Base-by-base conservation (phyloP, 495 filamentous ascomycete species). In the Darksidea phi region DNA sequence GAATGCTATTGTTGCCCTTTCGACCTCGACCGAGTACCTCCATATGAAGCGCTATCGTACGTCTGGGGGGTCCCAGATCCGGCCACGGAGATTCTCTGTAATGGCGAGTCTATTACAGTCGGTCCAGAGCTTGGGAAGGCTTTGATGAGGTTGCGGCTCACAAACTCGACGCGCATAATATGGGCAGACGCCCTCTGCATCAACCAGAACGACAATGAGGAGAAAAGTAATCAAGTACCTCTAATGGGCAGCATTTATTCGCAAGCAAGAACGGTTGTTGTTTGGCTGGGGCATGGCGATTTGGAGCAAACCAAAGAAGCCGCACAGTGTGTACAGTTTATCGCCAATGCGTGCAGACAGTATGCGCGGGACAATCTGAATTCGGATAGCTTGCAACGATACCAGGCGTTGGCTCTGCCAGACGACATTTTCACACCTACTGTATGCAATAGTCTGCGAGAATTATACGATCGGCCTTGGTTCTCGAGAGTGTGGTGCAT, bases 101-200 rank as follows among this genome's bases (percentile, higher is more conserved):
- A 54, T 43, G 52, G 52, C 18, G 12, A n/a, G 15, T 34, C 34
- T 17, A 20, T 42, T 17, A 21, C 13, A 21, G 37, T 61, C 1
- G 54, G 49, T 10, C 23, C 5, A n/a, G 41, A 53, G 21, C 57
- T 61, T 7, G 18, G 13, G 18, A 20, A 25, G 7, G 57, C 57
- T 17, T 48, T 61, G 8, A n/a, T 15, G 36, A 47, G 24, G 3
- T 15, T 61, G 21, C 57, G 57, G 15, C 21, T 36, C 43, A 1
- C 20, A 18, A 26, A 18, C 2, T 18, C 10, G 23, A 12, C 48
- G 20, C 5, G 48, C 20, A 10, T 26, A 36, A 20, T 61, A 17
- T 61, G 57, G 57, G 57, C 38, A 4, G 57, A 54, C 23, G 57
- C 41, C 41, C 17, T 59, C 6, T 59, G 56, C 24, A 59, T 59